Base-by-base conservation (phyloP, 83 land plant genomes). In the Thuja plicata region DNA sequence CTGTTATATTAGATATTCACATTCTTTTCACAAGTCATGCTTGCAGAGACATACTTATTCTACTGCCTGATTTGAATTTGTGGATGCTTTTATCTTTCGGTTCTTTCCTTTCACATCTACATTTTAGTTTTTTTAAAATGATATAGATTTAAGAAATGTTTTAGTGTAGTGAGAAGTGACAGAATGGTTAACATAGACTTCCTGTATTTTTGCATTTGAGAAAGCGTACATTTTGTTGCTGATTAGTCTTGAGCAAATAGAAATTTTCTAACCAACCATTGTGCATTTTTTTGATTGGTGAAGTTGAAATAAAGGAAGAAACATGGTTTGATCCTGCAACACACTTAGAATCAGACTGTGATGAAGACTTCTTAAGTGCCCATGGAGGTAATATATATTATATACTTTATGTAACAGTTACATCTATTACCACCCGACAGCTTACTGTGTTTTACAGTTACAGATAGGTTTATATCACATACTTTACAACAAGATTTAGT, bases 281-380 rank as follows among this genome's bases (percentile, higher is more conserved):
- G 62, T 84, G 35, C 55, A 84, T 84, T 6, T 34, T 48, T 52
- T 84, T 84, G 2, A 19, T 84, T 34, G 10, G 37, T 92, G 86
- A 86, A 94, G 96, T 41, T 48, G 43, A 89, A 71, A 85, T 89
- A 87, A 92, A 91, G 86, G 96, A 95, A 37, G 96, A 95, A 60
- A 88, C 94, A 84, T 95, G 96, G 96, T 95, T 92, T 89, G 96
- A 95, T 87, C 91, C 96, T 34, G 87, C 90, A 88, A 93, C 93
- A 77, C 90, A 92, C 78, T 54, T 93, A n/a, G 96, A 91, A 1
- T 95, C 96, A 55, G 96, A 95, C 30, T 91, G 94, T 45, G 96
- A 95, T 87, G 96, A 95, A 88, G 96, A 95, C 19, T 94, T 91
- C 90, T 89, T 81, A 32, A 95, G 96, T 84, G 92, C 92, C 1